Percentiles rank a stretch among this genome's conserved stretches.
Evolutionary conservation across 2,329 filamentous ascomycete species (phyloP).

Genomic region (Phialophora macrospora): DNA sequence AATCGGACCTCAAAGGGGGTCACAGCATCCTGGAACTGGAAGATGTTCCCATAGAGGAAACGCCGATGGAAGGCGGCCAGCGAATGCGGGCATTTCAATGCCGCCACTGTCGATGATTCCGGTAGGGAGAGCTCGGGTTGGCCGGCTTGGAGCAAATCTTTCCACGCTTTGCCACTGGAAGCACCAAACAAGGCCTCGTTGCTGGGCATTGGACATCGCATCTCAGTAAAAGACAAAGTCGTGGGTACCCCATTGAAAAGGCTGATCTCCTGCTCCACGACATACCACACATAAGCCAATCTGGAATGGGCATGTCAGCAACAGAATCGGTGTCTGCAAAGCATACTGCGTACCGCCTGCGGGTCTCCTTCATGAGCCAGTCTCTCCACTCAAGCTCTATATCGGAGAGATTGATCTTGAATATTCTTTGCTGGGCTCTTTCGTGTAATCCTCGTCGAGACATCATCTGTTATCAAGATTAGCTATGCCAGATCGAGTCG

Average conservation of each 20-base stretch:
- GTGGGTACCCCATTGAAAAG: background rate
- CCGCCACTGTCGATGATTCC: background rate
- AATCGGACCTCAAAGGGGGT: slow-evolving; percentile 10
- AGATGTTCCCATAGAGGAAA: slow-evolving; percentile 10
- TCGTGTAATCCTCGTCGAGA: background rate
- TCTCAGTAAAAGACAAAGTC: background rate
- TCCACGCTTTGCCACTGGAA: background rate
- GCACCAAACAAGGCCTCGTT: background rate
- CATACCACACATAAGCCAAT: background rate
- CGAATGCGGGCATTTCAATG: background rate
- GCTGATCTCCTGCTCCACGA: background rate
- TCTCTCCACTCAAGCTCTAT: background rate
- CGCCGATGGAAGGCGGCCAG: slow-evolving; percentile 6
- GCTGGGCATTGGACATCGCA: background rate
- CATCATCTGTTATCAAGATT: background rate
- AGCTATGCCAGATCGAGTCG: background rate
- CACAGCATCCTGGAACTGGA: slow-evolving; percentile 11
- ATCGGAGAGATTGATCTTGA: background rate
- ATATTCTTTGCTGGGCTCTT: background rate
- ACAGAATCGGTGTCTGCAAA: background rate
- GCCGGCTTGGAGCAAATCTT: background rate
- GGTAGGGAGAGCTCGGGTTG: background rate
- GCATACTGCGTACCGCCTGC: background rate
- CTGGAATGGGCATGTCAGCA: background rate
- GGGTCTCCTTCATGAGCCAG: background rate